phyloP scores from a whole-genome alignment of 1,139 yeast genomes.

The Sugiyamaella paludigena region DNA sequence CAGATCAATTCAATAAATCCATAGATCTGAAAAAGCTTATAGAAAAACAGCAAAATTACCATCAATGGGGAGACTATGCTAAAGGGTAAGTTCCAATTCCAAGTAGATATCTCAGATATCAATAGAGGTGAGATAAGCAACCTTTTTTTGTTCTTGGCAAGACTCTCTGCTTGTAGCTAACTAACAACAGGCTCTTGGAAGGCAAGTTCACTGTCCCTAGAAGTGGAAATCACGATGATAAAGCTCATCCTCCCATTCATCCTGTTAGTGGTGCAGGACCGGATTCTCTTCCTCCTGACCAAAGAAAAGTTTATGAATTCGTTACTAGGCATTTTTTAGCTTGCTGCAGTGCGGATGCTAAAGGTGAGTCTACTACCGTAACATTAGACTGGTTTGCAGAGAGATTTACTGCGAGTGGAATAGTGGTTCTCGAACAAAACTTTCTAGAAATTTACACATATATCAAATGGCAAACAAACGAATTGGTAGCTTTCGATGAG shows the following conservation, averaged over 20 bases:
- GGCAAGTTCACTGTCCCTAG: constrained; percentile 61
- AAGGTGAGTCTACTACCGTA: constrained; percentile 65
- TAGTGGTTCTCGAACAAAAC: constrained; percentile 68
- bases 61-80: constrained; percentile 53
- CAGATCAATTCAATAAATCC: constrained; percentile 74
- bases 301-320: constrained; percentile 79
- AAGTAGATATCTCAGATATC: too few relatives aligned
- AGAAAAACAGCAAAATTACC: constrained; percentile 51
- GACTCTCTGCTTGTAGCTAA: too few relatives aligned
- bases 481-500: constrained; percentile 61
- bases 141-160: constrained; percentile 5
- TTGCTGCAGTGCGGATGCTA: constrained; percentile 88
- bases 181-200: constrained; percentile 29
- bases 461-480: constrained; percentile 68
- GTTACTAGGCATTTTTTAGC: constrained; percentile 86
- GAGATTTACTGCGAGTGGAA: constrained; percentile 64
- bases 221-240: constrained; percentile 79
- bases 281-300: constrained; percentile 39
- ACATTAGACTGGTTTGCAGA: constrained; percentile 78
- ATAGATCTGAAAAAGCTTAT: constrained; percentile 69
- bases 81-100: constrained; percentile 24
- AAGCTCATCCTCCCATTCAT: constrained; percentile 98
- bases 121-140: not conserved
- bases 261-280: constrained; percentile 52
- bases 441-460: constrained; percentile 79